Conservation (phyloP, 78 protist species). For the Bodo saltans region DNA sequence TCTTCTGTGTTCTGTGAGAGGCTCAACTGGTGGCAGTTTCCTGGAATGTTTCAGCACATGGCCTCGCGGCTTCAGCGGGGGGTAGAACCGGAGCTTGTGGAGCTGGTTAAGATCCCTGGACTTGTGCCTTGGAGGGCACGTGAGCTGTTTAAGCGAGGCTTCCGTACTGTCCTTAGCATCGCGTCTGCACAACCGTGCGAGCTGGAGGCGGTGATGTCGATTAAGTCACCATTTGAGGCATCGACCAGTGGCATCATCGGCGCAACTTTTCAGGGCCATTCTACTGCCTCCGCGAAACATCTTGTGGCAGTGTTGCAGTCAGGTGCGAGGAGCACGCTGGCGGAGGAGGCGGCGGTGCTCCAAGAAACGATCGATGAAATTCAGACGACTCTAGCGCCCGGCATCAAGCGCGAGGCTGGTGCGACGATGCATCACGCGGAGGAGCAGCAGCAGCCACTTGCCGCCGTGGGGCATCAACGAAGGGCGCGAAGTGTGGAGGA, state of each 20-base stretch:
- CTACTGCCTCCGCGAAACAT: not conserved
- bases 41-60: conserved; percentile 2
- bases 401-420: too few species aligned
- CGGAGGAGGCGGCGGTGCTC: too few species aligned
- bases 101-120: conserved; percentile 15
- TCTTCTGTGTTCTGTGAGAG: conserved; percentile 1
- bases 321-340: not conserved
- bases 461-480: too few species aligned
- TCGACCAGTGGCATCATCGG: not conserved
- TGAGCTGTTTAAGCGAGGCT: conserved; percentile 17
- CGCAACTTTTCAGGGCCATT: not conserved
- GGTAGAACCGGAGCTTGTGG: conserved; percentile 16
- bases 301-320: not conserved
- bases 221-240: not conserved
- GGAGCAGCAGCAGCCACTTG: too few species aligned
- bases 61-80: conserved; percentile 4
- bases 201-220: not conserved
- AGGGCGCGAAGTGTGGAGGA: too few species aligned
- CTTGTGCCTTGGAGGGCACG: conserved; percentile 8
- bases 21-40: conserved; percentile 6
- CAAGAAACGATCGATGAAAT: too few species aligned
- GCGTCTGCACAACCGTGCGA: not conserved
- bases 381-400: too few species aligned
- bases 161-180: not conserved
- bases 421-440: too few species aligned